Percentiles rank a stretch among this genome's conserved stretches.
phyloP scores from a whole-genome alignment of 1,284 basidiomycete genomes.

The Fomitiporia mediterranea region DNA sequence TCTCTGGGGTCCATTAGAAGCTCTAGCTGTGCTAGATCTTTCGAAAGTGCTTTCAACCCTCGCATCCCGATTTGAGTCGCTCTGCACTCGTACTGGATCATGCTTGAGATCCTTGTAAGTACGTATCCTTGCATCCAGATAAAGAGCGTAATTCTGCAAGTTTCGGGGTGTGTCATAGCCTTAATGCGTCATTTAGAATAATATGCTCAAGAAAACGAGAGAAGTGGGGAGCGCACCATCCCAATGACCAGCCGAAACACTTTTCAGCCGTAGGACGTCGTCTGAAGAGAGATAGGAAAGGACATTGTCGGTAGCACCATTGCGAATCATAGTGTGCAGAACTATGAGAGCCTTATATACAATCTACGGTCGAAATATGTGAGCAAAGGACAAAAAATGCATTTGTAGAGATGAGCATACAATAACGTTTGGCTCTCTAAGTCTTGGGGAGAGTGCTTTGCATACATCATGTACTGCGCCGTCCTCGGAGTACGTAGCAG shows the following conservation, averaged over 20 bases:
- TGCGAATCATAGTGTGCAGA: slow-evolving; percentile 92
- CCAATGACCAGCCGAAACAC: slow-evolving; percentile 74
- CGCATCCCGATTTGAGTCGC: slow-evolving; percentile 82
- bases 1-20: slow-evolving; percentile 39
- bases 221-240: slow-evolving; percentile 53
- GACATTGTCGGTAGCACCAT: slow-evolving; percentile 89
- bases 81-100: slow-evolving; percentile 87
- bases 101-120: slow-evolving; percentile 90
- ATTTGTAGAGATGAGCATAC: slow-evolving; percentile 44
- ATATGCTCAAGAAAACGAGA: background rate
- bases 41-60: slow-evolving; percentile 60
- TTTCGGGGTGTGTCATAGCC: slow-evolving; percentile 86
- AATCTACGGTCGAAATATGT: slow-evolving; percentile 47
- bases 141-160: slow-evolving; percentile 82
- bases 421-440: slow-evolving; percentile 87
- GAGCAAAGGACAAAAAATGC: background rate
- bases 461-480: slow-evolving; percentile 90
- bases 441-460: slow-evolving; percentile 75
- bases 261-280: slow-evolving; percentile 75
- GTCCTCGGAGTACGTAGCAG: slow-evolving; percentile 91
- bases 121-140: slow-evolving; percentile 87
- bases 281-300: slow-evolving; percentile 76
- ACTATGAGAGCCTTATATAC: slow-evolving; percentile 97
- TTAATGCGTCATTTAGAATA: slow-evolving; percentile 29
- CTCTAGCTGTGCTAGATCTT: slow-evolving; percentile 30